phyloP scores from a whole-genome alignment of 768 basidiomycete genomes.

The Roridomyces roridus region DNA sequence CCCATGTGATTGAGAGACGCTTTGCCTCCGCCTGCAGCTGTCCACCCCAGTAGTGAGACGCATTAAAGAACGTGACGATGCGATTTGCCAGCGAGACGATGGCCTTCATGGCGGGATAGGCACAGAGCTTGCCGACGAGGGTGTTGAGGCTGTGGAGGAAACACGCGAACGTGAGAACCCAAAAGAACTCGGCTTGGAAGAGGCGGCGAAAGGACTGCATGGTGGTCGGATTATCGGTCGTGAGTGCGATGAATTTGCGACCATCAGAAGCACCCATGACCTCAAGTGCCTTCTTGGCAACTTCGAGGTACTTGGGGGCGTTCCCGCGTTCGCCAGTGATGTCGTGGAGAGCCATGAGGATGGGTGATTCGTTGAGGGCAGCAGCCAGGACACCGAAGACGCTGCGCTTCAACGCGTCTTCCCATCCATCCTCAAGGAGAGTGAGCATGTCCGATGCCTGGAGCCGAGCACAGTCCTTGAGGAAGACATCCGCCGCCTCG shows the following conservation, averaged over 20 bases:
- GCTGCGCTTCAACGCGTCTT: background rate
- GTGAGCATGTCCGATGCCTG: slow-evolving; percentile 26
- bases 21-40: slow-evolving; percentile 26
- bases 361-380: background rate
- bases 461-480: slow-evolving; percentile 25
- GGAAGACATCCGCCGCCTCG: slow-evolving; percentile 27
- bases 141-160: slow-evolving; percentile 39
- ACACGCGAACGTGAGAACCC: slow-evolving; percentile 35
- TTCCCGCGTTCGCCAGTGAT: background rate
- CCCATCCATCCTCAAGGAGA: slow-evolving; percentile 23
- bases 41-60: slow-evolving; percentile 35
- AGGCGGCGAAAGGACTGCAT: slow-evolving; percentile 34
- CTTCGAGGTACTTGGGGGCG: background rate
- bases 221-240: slow-evolving; percentile 38
- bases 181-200: slow-evolving; percentile 24
- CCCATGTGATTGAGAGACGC: slow-evolving; percentile 9
- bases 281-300: slow-evolving; percentile 16
- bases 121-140: slow-evolving; percentile 34
- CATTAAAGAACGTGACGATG: slow-evolving; percentile 32
- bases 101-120: slow-evolving; percentile 29
- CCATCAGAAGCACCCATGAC: slow-evolving; percentile 27
- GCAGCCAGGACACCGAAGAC: background rate
- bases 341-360: background rate
- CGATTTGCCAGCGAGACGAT: slow-evolving; percentile 19
- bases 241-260: slow-evolving; percentile 29